phyloP scores from a whole-genome alignment of 163 green algal species.

The Trebouxia gelatinosa region DNA sequence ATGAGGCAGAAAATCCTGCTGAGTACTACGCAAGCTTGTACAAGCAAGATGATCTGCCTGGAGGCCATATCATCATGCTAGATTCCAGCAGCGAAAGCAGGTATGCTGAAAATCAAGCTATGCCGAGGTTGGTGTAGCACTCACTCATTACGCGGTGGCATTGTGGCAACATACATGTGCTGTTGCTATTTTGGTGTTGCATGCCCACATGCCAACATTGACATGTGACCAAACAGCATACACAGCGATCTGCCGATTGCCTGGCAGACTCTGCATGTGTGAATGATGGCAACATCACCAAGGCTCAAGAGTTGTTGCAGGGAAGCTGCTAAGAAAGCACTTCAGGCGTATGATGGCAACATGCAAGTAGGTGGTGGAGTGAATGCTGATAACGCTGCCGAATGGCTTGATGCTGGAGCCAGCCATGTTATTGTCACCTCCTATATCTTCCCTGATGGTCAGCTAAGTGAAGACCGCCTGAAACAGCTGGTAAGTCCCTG shows the following conservation, averaged over 20 bases:
- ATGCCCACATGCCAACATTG: no score
- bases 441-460: conserved; percentile 89
- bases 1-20: conserved; percentile 83
- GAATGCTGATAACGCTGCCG: conserved; percentile 75
- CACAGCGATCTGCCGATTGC: no score
- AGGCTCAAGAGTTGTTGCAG: no score
- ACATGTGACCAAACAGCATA: no score
- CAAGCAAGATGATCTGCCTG: conserved; percentile 69
- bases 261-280: neutral
- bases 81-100: conserved; percentile 73
- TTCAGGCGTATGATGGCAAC: conserved; percentile 80
- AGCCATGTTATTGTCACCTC: conserved; percentile 98
- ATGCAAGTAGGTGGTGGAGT: conserved; percentile 95
- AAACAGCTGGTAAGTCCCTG: conserved; percentile 44
- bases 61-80: conserved; percentile 99
- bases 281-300: no score
- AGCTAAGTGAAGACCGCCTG: conserved; percentile 82
- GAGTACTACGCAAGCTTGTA: conserved; percentile 91
- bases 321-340: conserved; percentile 70
- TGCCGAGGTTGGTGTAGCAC: no score
- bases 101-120: conserved; percentile 23
- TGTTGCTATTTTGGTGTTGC: no score
- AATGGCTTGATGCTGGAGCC: conserved; percentile 90
- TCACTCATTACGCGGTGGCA: no score
- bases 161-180: no score